Base-by-base conservation (phyloP, 805 yeast genomes). In the Ogataea wickerhamii region DNA sequence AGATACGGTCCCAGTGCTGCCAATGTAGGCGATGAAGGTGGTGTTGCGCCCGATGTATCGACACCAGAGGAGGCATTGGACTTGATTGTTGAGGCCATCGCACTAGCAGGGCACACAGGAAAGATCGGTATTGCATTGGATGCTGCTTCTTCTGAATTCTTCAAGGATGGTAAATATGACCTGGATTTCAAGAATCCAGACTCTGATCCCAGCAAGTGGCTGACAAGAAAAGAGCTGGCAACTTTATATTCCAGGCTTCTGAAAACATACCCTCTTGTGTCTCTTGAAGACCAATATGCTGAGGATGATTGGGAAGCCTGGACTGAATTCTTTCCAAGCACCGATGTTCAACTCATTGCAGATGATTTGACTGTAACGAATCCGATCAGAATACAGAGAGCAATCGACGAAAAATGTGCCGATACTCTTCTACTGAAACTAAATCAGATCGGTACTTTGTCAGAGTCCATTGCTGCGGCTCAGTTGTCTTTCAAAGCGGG, bases 11-110 rank as follows among this genome's bases (percentile, higher is more conserved):
- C 87, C 64, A 81, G 94, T 48, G 97, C 97, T 62, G 97, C 95
- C 74, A 89, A 89, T 76, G 98, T 89, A 66, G 98, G 98, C 80
- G 98, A 89, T 73, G 97, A 89, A 79, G 97, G 98, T 82, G 98
- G 98, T 80, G 96, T 89, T 75, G 98, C 98, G 60, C 98, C 98
- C 70, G 86, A 87, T 71, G 80, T 91, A 54, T 76, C 82, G 55
- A 78, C 96, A 56, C 89, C 98, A 65, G 85, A 80, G 71, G 97
- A 89, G 80, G 97, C 97, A 58, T 76, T 89, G 53, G 96, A 89
- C 76, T 82, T 89, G 69, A 86, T 89, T 69, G 76, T 78, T 56
- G 82, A 68, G 52, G 86, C 98, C 64, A 89, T 91, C 66, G 85
- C 80, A 66, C 68, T 72, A 55, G 96, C 97, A 56, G 98, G 98